Evolutionary conservation across 2,329 filamentous ascomycete species (phyloP).

Genomic region (Calonectria ilicicola): DNA sequence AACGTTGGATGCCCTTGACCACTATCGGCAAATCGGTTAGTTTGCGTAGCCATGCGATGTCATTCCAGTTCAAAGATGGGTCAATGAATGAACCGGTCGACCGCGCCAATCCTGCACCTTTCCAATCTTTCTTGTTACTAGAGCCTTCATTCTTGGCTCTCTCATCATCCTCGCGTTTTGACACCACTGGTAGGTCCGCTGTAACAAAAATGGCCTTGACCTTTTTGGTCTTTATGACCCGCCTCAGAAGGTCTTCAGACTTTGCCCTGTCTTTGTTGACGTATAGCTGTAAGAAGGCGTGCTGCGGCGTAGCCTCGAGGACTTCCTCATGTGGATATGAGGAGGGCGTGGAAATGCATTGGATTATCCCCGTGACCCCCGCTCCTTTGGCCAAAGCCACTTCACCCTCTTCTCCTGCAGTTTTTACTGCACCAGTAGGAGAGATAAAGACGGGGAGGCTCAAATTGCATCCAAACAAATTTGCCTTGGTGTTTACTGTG

Average conservation of each 20-base stretch:
- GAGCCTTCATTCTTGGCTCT: constrained; percentile 46
- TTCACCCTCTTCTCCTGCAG: constrained; percentile 54
- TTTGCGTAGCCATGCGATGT: constrained; percentile 71
- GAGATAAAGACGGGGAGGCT: constrained; percentile 39
- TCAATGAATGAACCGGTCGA: constrained; percentile 69
- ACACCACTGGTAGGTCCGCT: constrained; percentile 21
- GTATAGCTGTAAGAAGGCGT: constrained; percentile 28
- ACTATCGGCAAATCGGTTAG: constrained; percentile 65
- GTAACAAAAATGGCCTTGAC: constrained; percentile 28
- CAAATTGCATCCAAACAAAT: constrained; percentile 32
- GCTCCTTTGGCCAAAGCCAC: constrained; percentile 19
- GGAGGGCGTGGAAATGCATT: constrained; percentile 23
- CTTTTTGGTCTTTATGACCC: background rate
- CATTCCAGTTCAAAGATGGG: constrained; percentile 71
- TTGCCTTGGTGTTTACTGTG: constrained; percentile 25
- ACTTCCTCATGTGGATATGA: constrained; percentile 25
- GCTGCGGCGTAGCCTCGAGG: background rate
- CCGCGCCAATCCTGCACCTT: constrained; percentile 66
- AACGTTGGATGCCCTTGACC: constrained; percentile 77
- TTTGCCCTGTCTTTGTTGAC: constrained; percentile 28
- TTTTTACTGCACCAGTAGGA: constrained; percentile 58
- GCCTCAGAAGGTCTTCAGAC: constrained; percentile 10
- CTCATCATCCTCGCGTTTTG: constrained; percentile 29
- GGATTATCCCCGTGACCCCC: background rate
- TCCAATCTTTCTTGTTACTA: constrained; percentile 60